Percentiles rank a stretch among this genome's conserved stretches.
phyloP scores from a whole-genome alignment of 2,329 filamentous ascomycete species.

The Phyllosticta citrichinensis region DNA sequence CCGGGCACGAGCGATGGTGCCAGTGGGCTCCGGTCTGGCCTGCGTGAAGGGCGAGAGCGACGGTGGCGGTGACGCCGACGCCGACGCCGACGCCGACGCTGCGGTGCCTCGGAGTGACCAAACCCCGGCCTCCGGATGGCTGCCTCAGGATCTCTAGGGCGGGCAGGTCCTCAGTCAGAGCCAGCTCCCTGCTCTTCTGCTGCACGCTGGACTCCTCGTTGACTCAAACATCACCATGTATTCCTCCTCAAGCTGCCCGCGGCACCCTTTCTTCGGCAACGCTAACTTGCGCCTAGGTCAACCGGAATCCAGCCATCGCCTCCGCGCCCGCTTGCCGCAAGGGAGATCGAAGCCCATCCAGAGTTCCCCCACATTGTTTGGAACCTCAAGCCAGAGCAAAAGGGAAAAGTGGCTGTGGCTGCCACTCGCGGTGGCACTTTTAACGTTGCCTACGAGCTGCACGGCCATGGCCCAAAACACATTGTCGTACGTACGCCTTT shows the following conservation, averaged over 20 bases:
- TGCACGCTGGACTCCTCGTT: background rate
- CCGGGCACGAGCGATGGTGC: too few species aligned
- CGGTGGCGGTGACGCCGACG: too few species aligned
- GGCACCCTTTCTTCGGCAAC: background rate
- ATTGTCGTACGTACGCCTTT: slow-evolving; percentile 52
- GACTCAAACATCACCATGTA: slow-evolving; percentile 3
- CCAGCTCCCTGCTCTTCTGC: background rate
- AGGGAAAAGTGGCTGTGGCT: slow-evolving; percentile 56
- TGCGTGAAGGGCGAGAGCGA: too few species aligned
- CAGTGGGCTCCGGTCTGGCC: too few species aligned
- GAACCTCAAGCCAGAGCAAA: slow-evolving; percentile 55
- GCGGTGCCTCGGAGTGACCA: background rate
- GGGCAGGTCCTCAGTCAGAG: too few species aligned
- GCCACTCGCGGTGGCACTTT: slow-evolving; percentile 62
- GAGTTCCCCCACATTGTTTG: slow-evolving; percentile 59
- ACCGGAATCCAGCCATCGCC: background rate
- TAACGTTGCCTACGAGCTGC: slow-evolving; percentile 68
- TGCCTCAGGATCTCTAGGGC: too few species aligned
- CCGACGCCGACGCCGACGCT: too few species aligned
- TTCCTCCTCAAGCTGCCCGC: background rate
- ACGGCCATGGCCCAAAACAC: slow-evolving; percentile 63
- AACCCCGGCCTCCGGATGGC: background rate
- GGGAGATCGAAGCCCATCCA: slow-evolving; percentile 53
- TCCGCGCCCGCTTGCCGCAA: slow-evolving; percentile 36
- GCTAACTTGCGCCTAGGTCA: background rate